phyloP scores from a whole-genome alignment of 2,329 filamentous ascomycete species.

The Colletotrichum viniferum region DNA sequence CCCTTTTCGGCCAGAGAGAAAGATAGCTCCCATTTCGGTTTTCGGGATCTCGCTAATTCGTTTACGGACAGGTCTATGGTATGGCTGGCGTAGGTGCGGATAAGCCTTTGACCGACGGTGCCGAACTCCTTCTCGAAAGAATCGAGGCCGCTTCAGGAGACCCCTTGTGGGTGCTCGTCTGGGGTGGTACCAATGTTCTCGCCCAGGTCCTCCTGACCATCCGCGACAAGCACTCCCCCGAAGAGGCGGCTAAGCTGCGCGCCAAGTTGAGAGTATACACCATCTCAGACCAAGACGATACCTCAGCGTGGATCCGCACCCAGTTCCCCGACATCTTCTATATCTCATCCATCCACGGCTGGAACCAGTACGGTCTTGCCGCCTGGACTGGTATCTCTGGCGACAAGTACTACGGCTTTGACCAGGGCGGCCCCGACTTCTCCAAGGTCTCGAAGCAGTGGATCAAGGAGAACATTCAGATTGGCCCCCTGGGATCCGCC shows the following conservation, averaged over 20 bases:
- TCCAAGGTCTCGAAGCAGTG: constrained; percentile 53
- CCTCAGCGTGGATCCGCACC: constrained; percentile 58
- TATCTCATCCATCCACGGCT: constrained; percentile 59
- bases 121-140: constrained; percentile 42
- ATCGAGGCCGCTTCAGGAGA: constrained; percentile 31
- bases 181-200: constrained; percentile 59
- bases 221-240: constrained; percentile 24
- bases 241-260: constrained; percentile 38
- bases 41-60: not conserved
- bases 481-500: constrained; percentile 44
- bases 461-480: constrained; percentile 58
- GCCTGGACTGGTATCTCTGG: constrained; percentile 59
- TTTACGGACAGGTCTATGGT: constrained; percentile 33
- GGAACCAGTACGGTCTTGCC: constrained; percentile 58
- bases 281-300: constrained; percentile 65
- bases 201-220: constrained; percentile 52
- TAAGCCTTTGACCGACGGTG: constrained; percentile 40
- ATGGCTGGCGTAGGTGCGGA: constrained; percentile 33
- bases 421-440: constrained; percentile 50
- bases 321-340: constrained; percentile 60
- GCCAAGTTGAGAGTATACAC: constrained; percentile 54
- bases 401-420: constrained; percentile 37
- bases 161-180: constrained; percentile 56
- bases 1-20: not conserved
- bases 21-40: not conserved